Evolutionary conservation across 2,329 filamentous ascomycete genomes (phyloP), one percentile per base, ranked within the genome.

Genomic region (Penicillium fuscoglaucum): DNA sequence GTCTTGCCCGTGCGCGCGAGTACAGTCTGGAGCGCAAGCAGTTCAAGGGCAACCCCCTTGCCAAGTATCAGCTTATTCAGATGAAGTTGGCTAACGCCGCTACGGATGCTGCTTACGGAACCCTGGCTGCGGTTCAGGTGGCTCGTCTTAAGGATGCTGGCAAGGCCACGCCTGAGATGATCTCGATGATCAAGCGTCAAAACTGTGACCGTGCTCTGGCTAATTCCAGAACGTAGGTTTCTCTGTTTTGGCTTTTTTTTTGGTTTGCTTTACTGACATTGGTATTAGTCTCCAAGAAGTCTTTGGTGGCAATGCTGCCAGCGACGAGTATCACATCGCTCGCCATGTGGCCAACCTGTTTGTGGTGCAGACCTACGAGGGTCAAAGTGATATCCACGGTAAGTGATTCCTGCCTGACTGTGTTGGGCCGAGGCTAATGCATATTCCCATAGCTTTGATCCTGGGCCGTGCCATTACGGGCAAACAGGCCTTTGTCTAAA

Each of bases 321-420:
- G 92, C 71, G 95, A 99, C 69, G 95, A 99, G 79, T 99, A 98
- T 72, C 87, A 87, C 61, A 97, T 99, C 70, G 95, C 91, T 17
- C 86, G 95, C 63, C 95, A 98, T 79, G 95, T 97, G 59, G 89
- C 93, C 57, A 99, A 99, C 75, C 76, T 99, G 63, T 99, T 96
- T 76, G 95, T 99, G 53, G 96, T 93, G 55, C 93, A 98, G 79
- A 98, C 93, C 1, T 99, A 99, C 68, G 95, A 99, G 79, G 95
- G 95, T 24, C 95, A 98, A 78, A 97, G 93, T 72, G 95, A 98
- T 77, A 98, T 98, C 73, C 95, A 98, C 76, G 86, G 91, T 93
- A 79, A 84, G 90, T 85, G 55, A 45, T 59, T 53, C 59, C 67
- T 61, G 74, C 76, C 63, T 73, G 60, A 54, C 44, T 59, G 17